A percentile compares a stretch with the other conserved stretches of the same genome.
Evolutionary conservation across 2,329 filamentous ascomycete species (phyloP).

Genomic region (Ambrosiella xylebori): DNA sequence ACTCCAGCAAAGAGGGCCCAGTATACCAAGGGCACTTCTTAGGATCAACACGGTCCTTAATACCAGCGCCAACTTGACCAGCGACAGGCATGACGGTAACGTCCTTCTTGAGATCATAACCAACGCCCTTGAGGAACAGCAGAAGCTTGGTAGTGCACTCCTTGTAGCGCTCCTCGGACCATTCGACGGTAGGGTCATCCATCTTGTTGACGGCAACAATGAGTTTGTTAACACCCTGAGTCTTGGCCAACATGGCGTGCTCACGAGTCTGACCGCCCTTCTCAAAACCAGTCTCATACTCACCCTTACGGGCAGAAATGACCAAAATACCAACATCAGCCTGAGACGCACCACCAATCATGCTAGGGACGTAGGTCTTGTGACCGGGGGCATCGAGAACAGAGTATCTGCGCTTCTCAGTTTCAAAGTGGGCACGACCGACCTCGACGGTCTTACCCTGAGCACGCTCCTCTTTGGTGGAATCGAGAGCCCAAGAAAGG

Average conservation of each 20-base stretch:
- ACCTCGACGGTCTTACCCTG: conserved; percentile 99
- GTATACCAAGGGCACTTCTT: conserved; percentile 67
- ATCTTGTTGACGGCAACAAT: conserved; percentile 97
- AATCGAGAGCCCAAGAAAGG: conserved; percentile 90
- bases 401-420: conserved; percentile 87
- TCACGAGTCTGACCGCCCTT: conserved; percentile 90
- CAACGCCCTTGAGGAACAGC: conserved; percentile 76
- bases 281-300: conserved; percentile 98
- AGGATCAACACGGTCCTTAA: conserved; percentile 74
- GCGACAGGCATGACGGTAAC: conserved; percentile 93
- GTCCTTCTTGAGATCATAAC: conserved; percentile 88
- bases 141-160: conserved; percentile 83
- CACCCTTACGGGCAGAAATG: conserved; percentile 90
- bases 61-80: conserved; percentile 67
- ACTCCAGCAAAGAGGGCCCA: conserved; percentile 82
- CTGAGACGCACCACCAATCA: conserved; percentile 91
- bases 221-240: conserved; percentile 93
- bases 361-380: conserved; percentile 95
- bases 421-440: conserved; percentile 90
- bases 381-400: conserved; percentile 94
- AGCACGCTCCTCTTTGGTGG: conserved; percentile 88
- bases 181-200: conserved; percentile 92
- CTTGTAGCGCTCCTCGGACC: conserved; percentile 82
- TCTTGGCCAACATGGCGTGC: conserved; percentile 95
- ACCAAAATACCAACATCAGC: conserved; percentile 90